These are phyloP conservation scores for Spiromastix sp. DNA, from an alignment of 2,329 filamentous ascomycete species.

Conservation along the genomic window DNA sequence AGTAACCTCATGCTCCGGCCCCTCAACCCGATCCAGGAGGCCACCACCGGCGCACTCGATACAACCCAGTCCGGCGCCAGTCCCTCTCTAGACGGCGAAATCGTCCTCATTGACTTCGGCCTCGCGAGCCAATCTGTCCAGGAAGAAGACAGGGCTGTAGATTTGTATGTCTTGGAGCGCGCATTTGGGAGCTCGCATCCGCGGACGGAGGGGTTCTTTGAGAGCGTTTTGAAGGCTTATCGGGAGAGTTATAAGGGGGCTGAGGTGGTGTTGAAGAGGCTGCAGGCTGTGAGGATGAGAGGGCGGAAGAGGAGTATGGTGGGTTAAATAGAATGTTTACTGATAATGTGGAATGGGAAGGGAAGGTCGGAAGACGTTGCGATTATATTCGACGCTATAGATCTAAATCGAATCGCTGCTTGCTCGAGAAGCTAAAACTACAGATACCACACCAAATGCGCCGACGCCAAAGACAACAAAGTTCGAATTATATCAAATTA, in stretches of 20 bases:
- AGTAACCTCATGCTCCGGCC: slow-evolving; percentile 84
- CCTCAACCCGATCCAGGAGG: slow-evolving; percentile 10
- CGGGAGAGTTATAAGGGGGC: slow-evolving; percentile 64
- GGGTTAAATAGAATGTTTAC: slow-evolving; percentile 43
- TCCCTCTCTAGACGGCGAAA: slow-evolving; percentile 52
- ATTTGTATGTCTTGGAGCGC: slow-evolving; percentile 88
- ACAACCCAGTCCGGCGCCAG: slow-evolving; percentile 10
- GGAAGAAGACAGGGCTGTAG: slow-evolving; percentile 90
- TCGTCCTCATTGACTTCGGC: slow-evolving; percentile 91
- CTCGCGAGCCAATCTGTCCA: slow-evolving; percentile 69
- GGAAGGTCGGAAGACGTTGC: too few species aligned
- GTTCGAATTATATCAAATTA: too few species aligned
- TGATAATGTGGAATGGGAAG: too few species aligned
- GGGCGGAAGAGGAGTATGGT: slow-evolving; percentile 96
- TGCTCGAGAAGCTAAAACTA: too few species aligned
- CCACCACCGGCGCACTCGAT: slow-evolving; percentile 11
- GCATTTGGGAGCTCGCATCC: slow-evolving; percentile 95
- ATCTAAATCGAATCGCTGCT: too few species aligned
- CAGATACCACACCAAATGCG: too few species aligned
- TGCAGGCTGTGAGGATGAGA: slow-evolving; percentile 88
- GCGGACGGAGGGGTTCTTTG: slow-evolving; percentile 65
- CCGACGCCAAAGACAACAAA: too few species aligned
- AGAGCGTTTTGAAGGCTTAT: slow-evolving; percentile 65
- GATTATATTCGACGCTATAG: too few species aligned
- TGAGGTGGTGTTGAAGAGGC: slow-evolving; percentile 60